Conservation (phyloP, 192 early-diverging fungal genomes). For the Funneliformis geosporum region DNA sequence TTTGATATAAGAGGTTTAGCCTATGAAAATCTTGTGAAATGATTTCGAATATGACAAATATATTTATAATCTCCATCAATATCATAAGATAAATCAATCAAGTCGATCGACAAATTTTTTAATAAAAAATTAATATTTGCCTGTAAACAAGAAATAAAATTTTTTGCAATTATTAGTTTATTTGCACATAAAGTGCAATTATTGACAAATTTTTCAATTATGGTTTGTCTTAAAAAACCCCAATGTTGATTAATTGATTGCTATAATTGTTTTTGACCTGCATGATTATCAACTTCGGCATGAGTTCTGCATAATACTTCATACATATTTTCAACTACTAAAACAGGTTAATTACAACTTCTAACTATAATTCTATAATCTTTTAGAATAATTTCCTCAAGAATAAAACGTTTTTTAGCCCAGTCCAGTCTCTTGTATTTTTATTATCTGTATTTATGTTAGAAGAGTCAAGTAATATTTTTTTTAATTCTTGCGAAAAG, state of each 20-base stretch:
- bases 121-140: too few relatives aligned
- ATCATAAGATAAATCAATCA: too few relatives aligned
- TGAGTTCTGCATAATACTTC: neutral
- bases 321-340: neutral
- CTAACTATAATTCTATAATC: neutral
- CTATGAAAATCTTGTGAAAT: neutral
- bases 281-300: neutral
- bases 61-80: neutral
- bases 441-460: too few relatives aligned
- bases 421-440: too few relatives aligned
- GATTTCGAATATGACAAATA: neutral
- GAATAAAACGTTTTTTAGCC: too few relatives aligned
- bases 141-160: too few relatives aligned
- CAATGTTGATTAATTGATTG: neutral
- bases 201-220: constrained; percentile 1
- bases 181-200: neutral
- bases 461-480: too few relatives aligned
- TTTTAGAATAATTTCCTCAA: too few relatives aligned
- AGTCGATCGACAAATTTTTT: too few relatives aligned
- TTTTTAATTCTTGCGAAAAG: too few relatives aligned
- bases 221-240: neutral
- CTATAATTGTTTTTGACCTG: neutral
- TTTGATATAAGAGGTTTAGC: neutral
- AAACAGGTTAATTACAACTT: neutral
- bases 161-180: too few relatives aligned